These are phyloP conservation scores for Silene coronaria DNA, from an alignment of 179 eudicot species.

Conservation along the genomic window DNA sequence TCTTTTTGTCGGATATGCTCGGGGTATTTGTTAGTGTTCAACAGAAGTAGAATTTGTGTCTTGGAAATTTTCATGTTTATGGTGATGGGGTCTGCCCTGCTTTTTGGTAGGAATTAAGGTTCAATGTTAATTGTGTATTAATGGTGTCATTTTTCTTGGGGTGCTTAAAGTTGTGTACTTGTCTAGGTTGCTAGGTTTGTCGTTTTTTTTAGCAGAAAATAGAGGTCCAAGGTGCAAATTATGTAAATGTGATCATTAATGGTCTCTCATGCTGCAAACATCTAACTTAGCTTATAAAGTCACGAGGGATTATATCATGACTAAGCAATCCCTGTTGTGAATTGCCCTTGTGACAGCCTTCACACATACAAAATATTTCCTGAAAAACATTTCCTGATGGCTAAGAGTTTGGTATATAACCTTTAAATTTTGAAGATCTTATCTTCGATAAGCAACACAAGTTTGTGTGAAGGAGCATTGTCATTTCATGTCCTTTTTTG, in stretches of 20 bases:
- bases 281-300: neutral
- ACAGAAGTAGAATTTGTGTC: neutral
- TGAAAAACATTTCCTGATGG: neutral
- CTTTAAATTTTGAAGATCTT: neutral
- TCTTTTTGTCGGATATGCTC: neutral
- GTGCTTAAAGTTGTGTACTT: constrained; percentile 2
- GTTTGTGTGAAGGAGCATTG: neutral
- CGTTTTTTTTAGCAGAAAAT: neutral
- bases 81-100: neutral
- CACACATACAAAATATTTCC: too few relatives aligned
- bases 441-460: neutral
- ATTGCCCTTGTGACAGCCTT: neutral
- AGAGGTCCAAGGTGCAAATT: neutral
- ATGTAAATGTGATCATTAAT: neutral
- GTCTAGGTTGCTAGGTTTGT: neutral
- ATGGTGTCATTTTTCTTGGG: neutral
- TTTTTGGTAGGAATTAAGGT: neutral
- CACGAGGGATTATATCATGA: neutral
- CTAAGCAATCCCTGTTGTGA: neutral
- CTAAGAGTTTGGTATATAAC: neutral
- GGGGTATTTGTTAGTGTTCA: neutral
- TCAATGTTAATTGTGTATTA: neutral
- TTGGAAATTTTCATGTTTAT: neutral
- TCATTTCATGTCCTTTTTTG: neutral
- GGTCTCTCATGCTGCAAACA: neutral